Evolutionary conservation across 2,329 filamentous ascomycete genomes (phyloP).

Genomic region (Fusarium phyllophilum): DNA sequence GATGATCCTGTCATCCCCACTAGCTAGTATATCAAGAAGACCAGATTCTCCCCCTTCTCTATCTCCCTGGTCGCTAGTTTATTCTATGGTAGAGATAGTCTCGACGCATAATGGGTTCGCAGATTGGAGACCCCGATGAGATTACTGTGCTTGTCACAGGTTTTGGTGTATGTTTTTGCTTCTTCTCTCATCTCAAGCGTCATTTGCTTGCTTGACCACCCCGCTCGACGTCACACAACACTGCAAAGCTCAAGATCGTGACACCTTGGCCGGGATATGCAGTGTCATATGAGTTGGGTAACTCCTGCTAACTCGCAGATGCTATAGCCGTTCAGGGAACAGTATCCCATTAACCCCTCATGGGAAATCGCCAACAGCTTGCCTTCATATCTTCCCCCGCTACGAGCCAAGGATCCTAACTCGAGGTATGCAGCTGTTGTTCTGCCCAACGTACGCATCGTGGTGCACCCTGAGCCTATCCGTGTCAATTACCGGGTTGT

Average conservation of each 20-base stretch:
- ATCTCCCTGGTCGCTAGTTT: neutral
- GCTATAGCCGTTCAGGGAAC: conserved; percentile 76
- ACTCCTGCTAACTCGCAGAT: conserved; percentile 25
- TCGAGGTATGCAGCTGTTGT: conserved; percentile 43
- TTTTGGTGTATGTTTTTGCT: conserved; percentile 62
- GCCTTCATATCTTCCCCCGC: conserved; percentile 69
- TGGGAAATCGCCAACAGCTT: conserved; percentile 79
- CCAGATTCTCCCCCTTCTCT: neutral
- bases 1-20: conserved; percentile 18
- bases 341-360: conserved; percentile 80
- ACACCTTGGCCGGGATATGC: neutral
- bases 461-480: conserved; percentile 73
- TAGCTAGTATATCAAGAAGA: conserved; percentile 4
- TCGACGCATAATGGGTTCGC: conserved; percentile 48
- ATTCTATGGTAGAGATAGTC: neutral
- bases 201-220: conserved; percentile 7
- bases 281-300: neutral
- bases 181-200: neutral
- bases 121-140: conserved; percentile 56
- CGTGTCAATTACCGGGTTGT: conserved; percentile 77
- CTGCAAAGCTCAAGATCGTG: neutral
- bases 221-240: conserved; percentile 25
- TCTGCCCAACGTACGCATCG: conserved; percentile 65
- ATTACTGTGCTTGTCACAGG: conserved; percentile 70
- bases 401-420: conserved; percentile 54